Percentiles rank a stretch among this genome's conserved stretches.
Conservation (phyloP, 768 basidiomycete species). For the Dioszegia crocea region DNA sequence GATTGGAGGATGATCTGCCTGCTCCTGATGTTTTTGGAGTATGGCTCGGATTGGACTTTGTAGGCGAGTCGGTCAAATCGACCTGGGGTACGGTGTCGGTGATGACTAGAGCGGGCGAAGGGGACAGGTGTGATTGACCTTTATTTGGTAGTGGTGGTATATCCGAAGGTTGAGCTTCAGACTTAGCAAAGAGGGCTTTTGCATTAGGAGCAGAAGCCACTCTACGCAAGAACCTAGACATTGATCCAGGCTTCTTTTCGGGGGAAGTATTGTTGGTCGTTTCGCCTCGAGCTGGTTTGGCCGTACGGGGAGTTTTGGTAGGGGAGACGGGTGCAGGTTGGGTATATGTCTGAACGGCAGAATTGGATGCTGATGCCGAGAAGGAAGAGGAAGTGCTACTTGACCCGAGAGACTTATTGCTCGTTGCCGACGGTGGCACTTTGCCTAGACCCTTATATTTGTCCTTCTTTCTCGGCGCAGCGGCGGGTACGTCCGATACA, state of each 20-base stretch:
- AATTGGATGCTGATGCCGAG: slow-evolving; percentile 1
- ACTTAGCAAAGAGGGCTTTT: slow-evolving; percentile 68
- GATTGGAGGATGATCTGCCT: neutral
- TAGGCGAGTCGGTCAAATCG: neutral
- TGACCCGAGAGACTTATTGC: slow-evolving; percentile 25
- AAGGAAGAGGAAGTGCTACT: slow-evolving; percentile 21
- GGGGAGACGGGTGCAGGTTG: slow-evolving; percentile 37
- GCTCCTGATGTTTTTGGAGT: neutral
- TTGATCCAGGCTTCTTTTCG: slow-evolving; percentile 47
- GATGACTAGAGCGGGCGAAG: neutral
- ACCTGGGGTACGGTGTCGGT: neutral
- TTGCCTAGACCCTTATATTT: neutral
- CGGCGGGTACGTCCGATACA: slow-evolving; percentile 1
- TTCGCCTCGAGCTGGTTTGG: slow-evolving; percentile 1
- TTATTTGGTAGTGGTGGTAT: slow-evolving; percentile 57
- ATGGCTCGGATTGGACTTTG: neutral
- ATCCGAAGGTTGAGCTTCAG: slow-evolving; percentile 54
- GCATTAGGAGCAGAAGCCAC: slow-evolving; percentile 96
- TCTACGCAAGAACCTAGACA: slow-evolving; percentile 84
- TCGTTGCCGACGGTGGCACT: neutral
- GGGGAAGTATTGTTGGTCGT: slow-evolving; percentile 9
- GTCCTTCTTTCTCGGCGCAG: slow-evolving; percentile 19
- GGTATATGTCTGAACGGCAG: neutral
- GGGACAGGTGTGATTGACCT: slow-evolving; percentile 56
- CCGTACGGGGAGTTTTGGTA: neutral